phyloP scores from a whole-genome alignment of 148 eudicot genomes.

The Amaranthus cruentus region DNA sequence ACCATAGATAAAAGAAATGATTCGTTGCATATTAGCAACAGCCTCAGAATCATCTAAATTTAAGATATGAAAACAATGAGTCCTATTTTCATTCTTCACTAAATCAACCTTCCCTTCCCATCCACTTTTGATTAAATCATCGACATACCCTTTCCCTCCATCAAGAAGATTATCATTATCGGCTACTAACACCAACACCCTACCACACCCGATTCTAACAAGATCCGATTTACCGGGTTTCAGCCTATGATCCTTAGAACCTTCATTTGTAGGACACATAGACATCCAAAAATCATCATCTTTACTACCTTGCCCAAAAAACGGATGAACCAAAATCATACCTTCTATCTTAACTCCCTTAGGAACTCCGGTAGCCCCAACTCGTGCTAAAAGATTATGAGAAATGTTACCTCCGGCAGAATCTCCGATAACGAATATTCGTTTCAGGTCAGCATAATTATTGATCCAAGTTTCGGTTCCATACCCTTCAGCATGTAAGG shows the following conservation, averaged over 20 bases:
- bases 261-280: slow-evolving; percentile 28
- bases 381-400: slow-evolving; percentile 14
- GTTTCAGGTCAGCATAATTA: slow-evolving; percentile 24
- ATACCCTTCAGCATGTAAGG: slow-evolving; percentile 7
- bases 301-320: slow-evolving; percentile 15
- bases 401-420: slow-evolving; percentile 43
- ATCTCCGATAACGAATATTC: slow-evolving; percentile 40
- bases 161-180: slow-evolving; percentile 26
- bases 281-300: slow-evolving; percentile 31
- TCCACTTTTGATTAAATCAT: background rate
- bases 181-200: slow-evolving; percentile 32
- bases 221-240: slow-evolving; percentile 28
- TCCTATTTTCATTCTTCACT: background rate
- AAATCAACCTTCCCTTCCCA: background rate
- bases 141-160: slow-evolving; percentile 23
- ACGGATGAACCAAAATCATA: slow-evolving; percentile 28
- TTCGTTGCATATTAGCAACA: background rate
- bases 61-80: background rate
- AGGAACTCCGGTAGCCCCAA: background rate
- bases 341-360: slow-evolving; percentile 12
- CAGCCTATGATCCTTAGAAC: slow-evolving; percentile 31
- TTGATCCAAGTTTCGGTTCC: slow-evolving; percentile 30
- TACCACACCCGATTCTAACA: slow-evolving; percentile 20
- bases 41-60: background rate
- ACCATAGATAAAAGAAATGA: background rate